Evolutionary conservation across 345 rosid species (phyloP).

Genomic region (Pugionium cornutum): DNA sequence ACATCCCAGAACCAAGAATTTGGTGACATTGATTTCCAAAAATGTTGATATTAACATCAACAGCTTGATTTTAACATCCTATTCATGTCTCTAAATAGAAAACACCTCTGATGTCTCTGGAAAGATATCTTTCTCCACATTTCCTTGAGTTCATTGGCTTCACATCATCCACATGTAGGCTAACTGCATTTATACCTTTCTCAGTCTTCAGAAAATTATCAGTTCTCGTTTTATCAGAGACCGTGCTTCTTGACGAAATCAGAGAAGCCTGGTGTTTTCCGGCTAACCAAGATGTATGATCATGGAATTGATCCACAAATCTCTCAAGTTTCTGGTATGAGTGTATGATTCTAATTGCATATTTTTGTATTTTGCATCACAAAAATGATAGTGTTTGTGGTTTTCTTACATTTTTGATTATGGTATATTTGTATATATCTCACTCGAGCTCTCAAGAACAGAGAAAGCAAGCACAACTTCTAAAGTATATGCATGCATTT

Average conservation of each 20-base stretch:
- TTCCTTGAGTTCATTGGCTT: too few relatives aligned
- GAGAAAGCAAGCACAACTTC: slow-evolving; percentile 68
- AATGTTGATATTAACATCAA: too few relatives aligned
- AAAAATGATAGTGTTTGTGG: background rate
- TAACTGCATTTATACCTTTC: too few relatives aligned
- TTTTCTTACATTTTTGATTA: slow-evolving; percentile 28
- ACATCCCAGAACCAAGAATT: too few relatives aligned
- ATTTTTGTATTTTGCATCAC: background rate
- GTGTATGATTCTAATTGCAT: background rate
- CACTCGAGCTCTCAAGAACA: slow-evolving; percentile 70
- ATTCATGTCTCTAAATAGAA: too few relatives aligned
- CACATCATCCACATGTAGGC: too few relatives aligned
- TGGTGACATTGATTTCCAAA: too few relatives aligned
- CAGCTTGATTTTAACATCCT: too few relatives aligned
- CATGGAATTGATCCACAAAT: background rate
- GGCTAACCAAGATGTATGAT: background rate
- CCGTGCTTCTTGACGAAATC: background rate
- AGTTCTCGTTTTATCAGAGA: background rate
- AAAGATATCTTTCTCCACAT: too few relatives aligned
- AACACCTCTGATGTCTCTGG: too few relatives aligned
- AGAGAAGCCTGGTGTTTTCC: background rate
- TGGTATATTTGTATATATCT: slow-evolving; percentile 78
- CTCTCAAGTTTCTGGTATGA: background rate
- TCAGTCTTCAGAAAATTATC: too few relatives aligned
- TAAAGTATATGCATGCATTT: too few relatives aligned